These are phyloP conservation scores for Conticribra weissflogii DNA, from an alignment of 108 stramenopile genomes.

Conservation along the genomic window DNA sequence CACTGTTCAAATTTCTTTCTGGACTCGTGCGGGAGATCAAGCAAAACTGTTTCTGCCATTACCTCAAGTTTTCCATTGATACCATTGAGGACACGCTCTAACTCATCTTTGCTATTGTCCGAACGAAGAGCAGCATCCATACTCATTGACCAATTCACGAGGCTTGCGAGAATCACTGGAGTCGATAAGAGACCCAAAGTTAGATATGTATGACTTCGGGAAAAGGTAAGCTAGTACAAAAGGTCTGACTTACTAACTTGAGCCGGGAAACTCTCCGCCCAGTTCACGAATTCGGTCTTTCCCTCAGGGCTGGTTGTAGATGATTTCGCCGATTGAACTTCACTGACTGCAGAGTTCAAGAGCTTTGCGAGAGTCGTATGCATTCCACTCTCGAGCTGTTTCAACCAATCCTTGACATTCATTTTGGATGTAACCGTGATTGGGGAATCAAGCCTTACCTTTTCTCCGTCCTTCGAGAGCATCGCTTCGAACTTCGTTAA, in stretches of 20 bases:
- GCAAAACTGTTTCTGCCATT: conserved; percentile 92
- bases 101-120: conserved; percentile 49
- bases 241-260: conserved; percentile 67
- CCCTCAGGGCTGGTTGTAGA: conserved; percentile 30
- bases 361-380: conserved; percentile 88
- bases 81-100: conserved; percentile 47
- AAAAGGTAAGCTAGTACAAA: not conserved
- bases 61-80: conserved; percentile 83
- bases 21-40: conserved; percentile 81
- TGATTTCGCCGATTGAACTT: conserved; percentile 54
- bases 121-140: conserved; percentile 80
- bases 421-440: conserved; percentile 71
- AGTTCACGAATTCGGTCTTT: conserved; percentile 75
- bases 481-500: conserved; percentile 81
- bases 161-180: conserved; percentile 68
- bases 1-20: conserved; percentile 95
- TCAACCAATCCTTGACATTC: conserved; percentile 94
- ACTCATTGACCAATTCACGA: conserved; percentile 91
- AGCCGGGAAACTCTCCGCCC: conserved; percentile 91
- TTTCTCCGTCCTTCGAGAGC: conserved; percentile 97
- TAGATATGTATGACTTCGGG: not conserved
- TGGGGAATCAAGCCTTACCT: conserved; percentile 74
- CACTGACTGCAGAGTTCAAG: conserved; percentile 77
- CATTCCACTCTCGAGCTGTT: conserved; percentile 89
- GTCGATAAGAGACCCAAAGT: not conserved